Evolutionary conservation across 2,329 filamentous ascomycete species (phyloP).

Genomic region (Phaeosphaeriaceae sp.): DNA sequence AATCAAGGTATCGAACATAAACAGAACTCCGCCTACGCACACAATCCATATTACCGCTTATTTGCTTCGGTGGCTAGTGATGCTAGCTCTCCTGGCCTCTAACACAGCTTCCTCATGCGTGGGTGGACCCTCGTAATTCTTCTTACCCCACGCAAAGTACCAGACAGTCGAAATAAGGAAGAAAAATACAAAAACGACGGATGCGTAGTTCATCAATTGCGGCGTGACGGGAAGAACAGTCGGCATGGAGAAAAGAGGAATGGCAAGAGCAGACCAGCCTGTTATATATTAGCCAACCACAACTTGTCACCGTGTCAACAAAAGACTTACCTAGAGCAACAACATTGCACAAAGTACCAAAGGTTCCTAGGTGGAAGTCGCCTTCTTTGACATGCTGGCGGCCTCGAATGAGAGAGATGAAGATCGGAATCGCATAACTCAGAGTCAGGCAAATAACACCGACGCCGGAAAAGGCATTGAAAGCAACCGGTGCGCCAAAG

Average conservation of each 20-base stretch:
- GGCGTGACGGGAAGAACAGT: slow-evolving; percentile 65
- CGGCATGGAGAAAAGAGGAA: slow-evolving; percentile 78
- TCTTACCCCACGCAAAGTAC: slow-evolving; percentile 74
- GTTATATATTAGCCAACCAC: slow-evolving; percentile 8
- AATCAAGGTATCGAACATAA: too few relatives aligned
- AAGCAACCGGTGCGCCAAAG: slow-evolving; percentile 72
- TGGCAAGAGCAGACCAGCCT: slow-evolving; percentile 69
- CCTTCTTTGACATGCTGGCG: slow-evolving; percentile 65
- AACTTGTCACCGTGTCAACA: slow-evolving; percentile 12
- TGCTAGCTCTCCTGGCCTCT: slow-evolving; percentile 40
- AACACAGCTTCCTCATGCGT: slow-evolving; percentile 41
- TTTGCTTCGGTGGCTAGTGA: slow-evolving; percentile 29
- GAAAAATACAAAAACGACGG: slow-evolving; percentile 74
- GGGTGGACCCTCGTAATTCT: slow-evolving; percentile 71
- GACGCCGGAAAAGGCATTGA: slow-evolving; percentile 74
- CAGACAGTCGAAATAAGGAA: slow-evolving; percentile 66
- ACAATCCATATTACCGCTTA: neutral
- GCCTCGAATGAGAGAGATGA: slow-evolving; percentile 66
- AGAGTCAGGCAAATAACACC: slow-evolving; percentile 73
- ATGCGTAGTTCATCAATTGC: slow-evolving; percentile 73
- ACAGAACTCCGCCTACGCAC: too few relatives aligned
- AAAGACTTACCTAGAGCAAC: slow-evolving; percentile 65
- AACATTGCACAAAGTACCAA: slow-evolving; percentile 68
- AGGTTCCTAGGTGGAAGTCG: slow-evolving; percentile 65
- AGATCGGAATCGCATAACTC: slow-evolving; percentile 71